Evolutionary conservation across 2,329 filamentous ascomycete species (phyloP), one percentile per base, ranked within the genome.

Genomic region (Biscogniauxia mediterranea): DNA sequence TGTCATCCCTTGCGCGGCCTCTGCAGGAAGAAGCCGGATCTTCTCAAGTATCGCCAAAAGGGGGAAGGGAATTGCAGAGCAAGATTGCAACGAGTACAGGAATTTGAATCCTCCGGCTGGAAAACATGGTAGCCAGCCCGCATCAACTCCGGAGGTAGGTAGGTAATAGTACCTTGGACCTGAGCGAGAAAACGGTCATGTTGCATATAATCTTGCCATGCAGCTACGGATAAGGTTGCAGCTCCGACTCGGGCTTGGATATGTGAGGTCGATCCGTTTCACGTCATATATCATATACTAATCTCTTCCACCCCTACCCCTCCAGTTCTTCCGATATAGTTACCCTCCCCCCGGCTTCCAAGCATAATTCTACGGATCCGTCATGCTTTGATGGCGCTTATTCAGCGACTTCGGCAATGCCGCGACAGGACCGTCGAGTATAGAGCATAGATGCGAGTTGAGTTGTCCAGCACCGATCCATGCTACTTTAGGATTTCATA

Each of bases 21-120:
- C 20, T 54, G 55, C 25, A 55, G 46, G 46, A 19, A 15, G 15
- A 11, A 46, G 13, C 38, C 38, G 38, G 38, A 46, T 46, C 17
- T 46, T 46, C 38, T 53, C 21, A 21, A 20, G 26, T 6, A 9
- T 32, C 38, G 50, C 54, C 51, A 19, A 60, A 49, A 54, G 38
- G 21, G 58, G 57, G 54, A 56, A 49, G n/a, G 23, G 25, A 19
- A 51, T 49, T 58, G 38, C 20, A 50, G 17, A 7, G n/a, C 23
- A 13, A 28, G 38, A 46, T 46, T 46, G 38, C 38, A 46, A 46
- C 38, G 38, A 46, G 5, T n/a, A n/a, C 38, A 46, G 5, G 13
- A 46, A 46, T 46, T n/a, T 46, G 38, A 46, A 46, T 46, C 38
- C 38, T 46, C 38, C 38, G 38, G 15, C 38, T 46, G 17, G 13